Evolutionary conservation across 257 asterid genomes (phyloP), one percentile per base, ranked within the genome.

Genomic region (Salvia miltiorrhiza): DNA sequence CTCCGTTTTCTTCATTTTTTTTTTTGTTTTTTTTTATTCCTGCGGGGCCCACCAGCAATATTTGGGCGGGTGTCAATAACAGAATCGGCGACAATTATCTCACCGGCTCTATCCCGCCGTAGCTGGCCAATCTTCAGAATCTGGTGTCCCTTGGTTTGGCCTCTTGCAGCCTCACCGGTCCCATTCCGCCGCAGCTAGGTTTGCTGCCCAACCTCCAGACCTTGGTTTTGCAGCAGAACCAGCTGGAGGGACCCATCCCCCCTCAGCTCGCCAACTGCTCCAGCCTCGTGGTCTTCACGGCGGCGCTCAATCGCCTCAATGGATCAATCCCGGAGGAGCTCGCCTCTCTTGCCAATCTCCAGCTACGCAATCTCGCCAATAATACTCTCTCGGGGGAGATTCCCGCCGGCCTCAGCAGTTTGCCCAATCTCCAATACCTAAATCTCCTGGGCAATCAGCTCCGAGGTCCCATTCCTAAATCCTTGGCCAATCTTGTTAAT

Each of bases 391-490:
- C 97, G 1, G 95, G 96, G 12, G 76, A 69, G 72, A 84, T 90
- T 60, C 97, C 97, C 0, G 0, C 44, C 30, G 75, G 70, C 57
- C 65, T 92, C n/a, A 90, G 86, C 1, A 80, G 79, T 19, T 7
- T 87, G 82, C 43, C 1, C 17, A 77, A 82, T 78, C 71, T 93
- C 65, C 72, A 53, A 3, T 90, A 90, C 65, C 66, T 93, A 4
- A 88, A 88, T 53, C 82, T 93, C 26, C 82, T 88, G 5, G 96
- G 95, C 35, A 93, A 93, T 65, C 84, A 73, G 63, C 92, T 93
- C n/a, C 69, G 67, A 19, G 98, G 98, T 9, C 14, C 78, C 53
- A 80, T 93, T 28, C 98, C 98, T 0, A 80, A 74, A 39, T 72
- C 90, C 11, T 20, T 93, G 58, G 45, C 79, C 1, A 82, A 77